Base-by-base conservation (phyloP, 179 eudicot species). In the Silene noctiflora region DNA sequence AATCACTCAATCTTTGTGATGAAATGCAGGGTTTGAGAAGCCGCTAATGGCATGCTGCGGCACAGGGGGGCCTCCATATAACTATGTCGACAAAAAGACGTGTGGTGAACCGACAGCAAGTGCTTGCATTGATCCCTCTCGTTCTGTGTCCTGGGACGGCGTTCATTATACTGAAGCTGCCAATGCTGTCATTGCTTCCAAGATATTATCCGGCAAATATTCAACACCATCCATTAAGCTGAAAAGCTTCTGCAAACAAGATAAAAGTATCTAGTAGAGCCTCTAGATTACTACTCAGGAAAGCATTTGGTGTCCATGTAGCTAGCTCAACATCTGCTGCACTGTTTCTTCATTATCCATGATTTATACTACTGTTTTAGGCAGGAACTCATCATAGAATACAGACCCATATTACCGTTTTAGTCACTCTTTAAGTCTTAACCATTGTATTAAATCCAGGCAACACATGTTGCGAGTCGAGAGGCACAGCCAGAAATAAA, bases 101-200 rank as follows among this genome's bases (percentile, higher is more conserved):
- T 94, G 98, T 71, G 98, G 98, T 3, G 94, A 71, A 84, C 87
- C 74, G 29, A 88, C 92, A 7, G 89, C 94, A 65, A 83, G 79
- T 69, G 94, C 78, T 19, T 94, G 98, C 76, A 80, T 46, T 58
- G 90, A 91, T 56, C 87, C 82, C 1, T 83, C 90, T 63, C 86
- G 84, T 42, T 86, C 91, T 63, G 88, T 94, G 22, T 89, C 78
- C 44, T 94, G 98, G 98, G 98, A 94, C 21, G 98, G 97, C 7
- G 90, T 89, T 85, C 98, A 91, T 82, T 94, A 84, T 81, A 94
- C 98, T 2, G 98, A 94, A 63, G 93, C 97, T 11, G 97, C 97
- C 33, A 94, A 94, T 74, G 86, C 83, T 71, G 81, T 86, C 17
- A 88, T 92, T 19, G 91, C 94, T 16, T 77, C 92, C 0, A 91